These are phyloP conservation scores for Alternaria sp. DNA, from an alignment of 2,329 filamentous ascomycete genomes.

Conservation along the genomic window DNA sequence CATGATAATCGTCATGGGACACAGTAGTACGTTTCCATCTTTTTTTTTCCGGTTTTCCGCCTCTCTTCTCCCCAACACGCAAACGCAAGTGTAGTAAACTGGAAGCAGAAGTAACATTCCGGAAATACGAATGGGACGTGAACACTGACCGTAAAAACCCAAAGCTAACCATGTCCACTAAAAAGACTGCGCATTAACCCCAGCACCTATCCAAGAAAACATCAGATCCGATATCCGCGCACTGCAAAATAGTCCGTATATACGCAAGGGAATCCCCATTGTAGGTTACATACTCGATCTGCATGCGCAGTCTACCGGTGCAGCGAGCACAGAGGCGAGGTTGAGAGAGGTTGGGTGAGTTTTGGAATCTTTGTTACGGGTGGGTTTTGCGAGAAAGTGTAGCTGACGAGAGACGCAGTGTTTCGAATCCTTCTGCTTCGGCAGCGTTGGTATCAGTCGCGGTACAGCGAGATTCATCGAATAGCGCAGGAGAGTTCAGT, in stretches of 20 bases:
- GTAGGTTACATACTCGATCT: slow-evolving; percentile 35
- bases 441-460: background rate
- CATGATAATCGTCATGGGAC: slow-evolving; percentile 36
- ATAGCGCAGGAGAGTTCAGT: slow-evolving; percentile 31
- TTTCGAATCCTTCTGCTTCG: slow-evolving; percentile 27
- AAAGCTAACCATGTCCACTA: no score
- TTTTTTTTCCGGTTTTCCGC: background rate
- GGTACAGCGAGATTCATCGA: slow-evolving; percentile 14
- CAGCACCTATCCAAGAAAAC: slow-evolving; percentile 22
- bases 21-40: slow-evolving; percentile 23
- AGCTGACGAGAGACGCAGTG: slow-evolving; percentile 23
- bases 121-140: no score
- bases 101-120: no score
- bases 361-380: background rate
- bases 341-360: slow-evolving; percentile 38
- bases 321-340: slow-evolving; percentile 4
- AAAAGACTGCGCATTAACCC: slow-evolving; percentile 21
- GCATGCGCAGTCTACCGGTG: background rate
- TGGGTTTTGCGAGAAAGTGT: background rate
- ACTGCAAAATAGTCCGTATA: slow-evolving; percentile 20
- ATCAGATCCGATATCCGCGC: slow-evolving; percentile 25
- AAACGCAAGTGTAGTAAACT: no score
- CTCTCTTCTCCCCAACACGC: background rate
- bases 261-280: slow-evolving; percentile 30
- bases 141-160: no score